phyloP scores from a whole-genome alignment of 2,329 filamentous ascomycete genomes.

The Sporothrix sp. region DNA sequence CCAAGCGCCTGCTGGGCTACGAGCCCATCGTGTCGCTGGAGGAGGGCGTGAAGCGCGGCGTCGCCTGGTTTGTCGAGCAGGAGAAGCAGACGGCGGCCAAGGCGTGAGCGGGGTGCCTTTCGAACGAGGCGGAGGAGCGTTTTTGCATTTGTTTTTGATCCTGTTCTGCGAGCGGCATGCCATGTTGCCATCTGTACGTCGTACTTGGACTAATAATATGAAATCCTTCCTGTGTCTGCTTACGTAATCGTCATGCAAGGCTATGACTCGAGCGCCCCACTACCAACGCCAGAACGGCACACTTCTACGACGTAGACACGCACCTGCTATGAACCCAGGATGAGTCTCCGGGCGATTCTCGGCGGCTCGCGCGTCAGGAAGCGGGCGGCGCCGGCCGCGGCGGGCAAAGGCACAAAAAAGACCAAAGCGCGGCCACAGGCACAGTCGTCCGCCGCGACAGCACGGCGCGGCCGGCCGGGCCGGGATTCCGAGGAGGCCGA shows the following conservation, averaged over 20 bases:
- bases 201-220: too few relatives aligned
- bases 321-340: constrained; percentile 3
- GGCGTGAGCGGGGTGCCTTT: constrained; percentile 5
- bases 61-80: constrained; percentile 46
- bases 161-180: too few relatives aligned
- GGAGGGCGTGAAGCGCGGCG: constrained; percentile 50
- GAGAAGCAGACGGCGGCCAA: constrained; percentile 27
- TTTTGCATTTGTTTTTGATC: too few relatives aligned
- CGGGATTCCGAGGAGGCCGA: background rate
- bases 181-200: too few relatives aligned
- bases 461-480: background rate
- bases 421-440: background rate
- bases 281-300: too few relatives aligned
- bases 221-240: too few relatives aligned
- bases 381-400: constrained; percentile 1
- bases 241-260: too few relatives aligned
- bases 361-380: constrained; percentile 19
- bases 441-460: background rate
- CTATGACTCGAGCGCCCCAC: too few relatives aligned
- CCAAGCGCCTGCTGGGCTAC: constrained; percentile 60
- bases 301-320: too few relatives aligned
- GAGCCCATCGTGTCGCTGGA: constrained; percentile 54
- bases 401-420: background rate
- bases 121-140: background rate
- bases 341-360: constrained; percentile 20